phyloP scores from a whole-genome alignment of 1,284 basidiomycete species.

The Cutaneotrichosporon cutaneum region DNA sequence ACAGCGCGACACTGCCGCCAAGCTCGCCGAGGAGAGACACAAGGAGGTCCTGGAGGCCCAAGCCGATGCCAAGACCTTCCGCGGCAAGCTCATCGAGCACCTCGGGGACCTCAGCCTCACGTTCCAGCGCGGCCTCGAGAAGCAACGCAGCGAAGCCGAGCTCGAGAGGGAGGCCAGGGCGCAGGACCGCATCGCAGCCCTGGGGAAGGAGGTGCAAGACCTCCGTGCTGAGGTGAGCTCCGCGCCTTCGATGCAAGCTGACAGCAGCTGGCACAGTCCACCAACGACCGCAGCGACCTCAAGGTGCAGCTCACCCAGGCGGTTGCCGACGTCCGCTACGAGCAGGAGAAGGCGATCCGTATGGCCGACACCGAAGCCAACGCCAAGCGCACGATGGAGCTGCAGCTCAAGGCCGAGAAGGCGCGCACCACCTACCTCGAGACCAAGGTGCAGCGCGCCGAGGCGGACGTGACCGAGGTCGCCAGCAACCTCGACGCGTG shows the following conservation, averaged over 20 bases:
- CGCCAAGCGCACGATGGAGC: constrained; percentile 18
- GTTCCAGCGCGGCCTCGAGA: neutral
- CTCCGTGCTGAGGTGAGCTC: constrained; percentile 16
- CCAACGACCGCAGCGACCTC: constrained; percentile 8
- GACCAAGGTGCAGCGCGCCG: constrained; percentile 16
- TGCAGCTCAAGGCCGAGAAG: constrained; percentile 26
- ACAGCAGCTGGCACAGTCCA: constrained; percentile 3
- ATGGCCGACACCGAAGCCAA: constrained; percentile 18
- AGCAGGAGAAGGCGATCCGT: constrained; percentile 20
- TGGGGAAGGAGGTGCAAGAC: constrained; percentile 16
- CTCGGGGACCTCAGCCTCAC: constrained; percentile 8
- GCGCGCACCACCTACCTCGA: constrained; percentile 23
- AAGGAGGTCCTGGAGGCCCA: constrained; percentile 16
- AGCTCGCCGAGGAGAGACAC: constrained; percentile 15
- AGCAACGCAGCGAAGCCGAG: constrained; percentile 3
- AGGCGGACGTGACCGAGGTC: constrained; percentile 15
- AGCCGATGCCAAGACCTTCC: neutral
- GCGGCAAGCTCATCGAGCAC: constrained; percentile 12
- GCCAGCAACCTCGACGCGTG: constrained; percentile 24
- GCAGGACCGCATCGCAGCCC: neutral
- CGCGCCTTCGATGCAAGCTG: neutral
- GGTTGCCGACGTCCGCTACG: constrained; percentile 13
- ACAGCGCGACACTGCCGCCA: constrained; percentile 13
- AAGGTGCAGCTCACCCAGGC: constrained; percentile 21
- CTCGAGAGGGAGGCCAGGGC: neutral